A percentile compares a stretch with the other conserved stretches of the same genome.
phyloP scores from a whole-genome alignment of 1,139 yeast species.

The Ashbya aceris region DNA sequence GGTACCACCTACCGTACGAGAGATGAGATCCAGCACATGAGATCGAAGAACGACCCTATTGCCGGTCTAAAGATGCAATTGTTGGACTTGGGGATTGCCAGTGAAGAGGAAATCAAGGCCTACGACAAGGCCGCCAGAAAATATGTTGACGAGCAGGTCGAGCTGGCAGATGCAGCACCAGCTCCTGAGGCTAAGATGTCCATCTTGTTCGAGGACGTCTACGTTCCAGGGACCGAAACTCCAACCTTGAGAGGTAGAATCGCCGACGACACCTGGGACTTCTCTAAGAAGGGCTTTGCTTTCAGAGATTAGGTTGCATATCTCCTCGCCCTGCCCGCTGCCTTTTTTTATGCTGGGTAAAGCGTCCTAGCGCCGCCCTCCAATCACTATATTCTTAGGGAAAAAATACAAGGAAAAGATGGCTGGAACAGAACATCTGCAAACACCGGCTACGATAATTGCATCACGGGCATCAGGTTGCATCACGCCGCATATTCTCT shows the following conservation, averaged over 20 bases:
- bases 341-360: neutral
- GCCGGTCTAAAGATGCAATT: constrained; percentile 87
- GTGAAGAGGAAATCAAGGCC: constrained; percentile 89
- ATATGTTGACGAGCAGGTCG: constrained; percentile 88
- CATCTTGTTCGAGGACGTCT: constrained; percentile 91
- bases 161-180: constrained; percentile 86
- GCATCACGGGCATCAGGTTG: too few species aligned
- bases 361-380: neutral
- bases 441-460: too few species aligned
- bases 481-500: too few species aligned
- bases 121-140: constrained; percentile 95
- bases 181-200: constrained; percentile 95
- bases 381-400: too few species aligned
- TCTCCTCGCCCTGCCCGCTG: neutral
- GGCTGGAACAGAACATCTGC: too few species aligned
- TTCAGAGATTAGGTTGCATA: constrained; percentile 16
- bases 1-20: constrained; percentile 99
- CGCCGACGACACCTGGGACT: constrained; percentile 87
- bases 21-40: constrained; percentile 99
- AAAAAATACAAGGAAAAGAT: too few species aligned
- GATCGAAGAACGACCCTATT: constrained; percentile 96
- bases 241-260: constrained; percentile 94
- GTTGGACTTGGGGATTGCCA: constrained; percentile 72
- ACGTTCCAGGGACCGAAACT: constrained; percentile 88
- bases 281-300: constrained; percentile 61